Evolutionary conservation across 495 filamentous ascomycete genomes (phyloP).

Genomic region (Aspergillus sparsus): DNA sequence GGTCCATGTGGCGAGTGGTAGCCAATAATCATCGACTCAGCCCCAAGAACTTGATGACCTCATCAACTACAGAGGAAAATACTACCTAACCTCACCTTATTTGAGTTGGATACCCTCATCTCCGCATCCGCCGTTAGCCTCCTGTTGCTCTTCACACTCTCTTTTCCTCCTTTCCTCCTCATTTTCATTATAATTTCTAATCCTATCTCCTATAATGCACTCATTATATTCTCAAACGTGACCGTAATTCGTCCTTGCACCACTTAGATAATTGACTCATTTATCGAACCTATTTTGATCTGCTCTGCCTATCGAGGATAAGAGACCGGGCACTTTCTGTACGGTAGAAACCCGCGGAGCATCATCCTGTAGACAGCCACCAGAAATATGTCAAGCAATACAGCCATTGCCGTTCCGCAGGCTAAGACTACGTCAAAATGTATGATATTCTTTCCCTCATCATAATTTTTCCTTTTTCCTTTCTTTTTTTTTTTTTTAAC

Average conservation of each 20-base stretch:
- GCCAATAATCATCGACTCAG: constrained; percentile 14
- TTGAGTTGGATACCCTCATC: neutral
- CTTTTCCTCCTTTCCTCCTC: neutral
- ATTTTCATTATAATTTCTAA: neutral
- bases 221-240: neutral
- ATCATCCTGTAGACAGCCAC: constrained; percentile 3
- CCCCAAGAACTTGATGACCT: constrained; percentile 21
- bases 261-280: neutral
- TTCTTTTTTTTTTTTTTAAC: neutral
- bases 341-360: neutral
- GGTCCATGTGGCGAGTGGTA: neutral
- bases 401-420: constrained; percentile 32
- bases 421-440: constrained; percentile 41
- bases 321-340: neutral
- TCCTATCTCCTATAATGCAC: neutral
- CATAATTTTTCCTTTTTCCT: neutral
- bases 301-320: neutral
- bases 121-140: neutral
- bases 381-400: constrained; percentile 40
- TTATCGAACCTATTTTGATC: neutral
- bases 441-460: constrained; percentile 16
- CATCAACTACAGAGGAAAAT: constrained; percentile 17
- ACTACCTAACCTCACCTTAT: neutral
- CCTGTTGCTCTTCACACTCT: neutral
- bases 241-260: neutral